Evolutionary conservation across 2,329 filamentous ascomycete genomes (phyloP), one percentile per base, ranked within the genome.

Genomic region (Pestalotiopsis fici): DNA sequence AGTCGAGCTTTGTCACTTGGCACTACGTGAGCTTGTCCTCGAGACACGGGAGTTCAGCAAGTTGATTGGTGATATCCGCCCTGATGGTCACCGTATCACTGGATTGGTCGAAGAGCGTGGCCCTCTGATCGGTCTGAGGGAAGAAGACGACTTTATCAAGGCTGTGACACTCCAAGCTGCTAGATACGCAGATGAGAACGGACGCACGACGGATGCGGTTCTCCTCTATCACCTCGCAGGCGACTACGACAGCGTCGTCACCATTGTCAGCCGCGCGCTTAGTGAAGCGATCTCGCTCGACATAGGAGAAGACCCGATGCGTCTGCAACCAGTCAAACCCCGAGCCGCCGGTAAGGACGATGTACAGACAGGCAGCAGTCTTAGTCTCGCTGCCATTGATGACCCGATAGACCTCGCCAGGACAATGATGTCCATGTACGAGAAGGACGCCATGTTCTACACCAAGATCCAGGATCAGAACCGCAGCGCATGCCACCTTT

Each of bases 21-120:
- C 94, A 6, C 85, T 99, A 67, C 93, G 95, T 43, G 96, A 98
- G 79, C 90, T 98, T 66, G 94, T 98, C 28, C 86, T 99, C n/a
- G 96, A 99, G 81, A 97, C 95, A 23, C 90, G 95, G 71, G 96
- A 99, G 77, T 99, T 98, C 79, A 95, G 95, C 75, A 93, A 94
- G 75, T 85, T 99, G 15, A 90, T 99, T 61, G 96, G 97, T 65
- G 97, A 99, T 77, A 94, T 99, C 73, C 88, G 90, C 68, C 88
- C 90, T 1, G 94, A 98, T 76, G 96, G 96, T 25, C 91, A 90
- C 69, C 91, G 95, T 68, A 93, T 97, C 72, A 90, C 89, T 67
- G 96, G 96, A 64, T 88, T 94, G 28, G 95, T 99, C 70, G 95
- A 98, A 79, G 88, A 94, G 75, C 93, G 95, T 47, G 89, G 94